These are phyloP conservation scores for Pseudoperonospora humuli DNA, from an alignment of 352 stramenopile genomes.

Conservation along the genomic window DNA sequence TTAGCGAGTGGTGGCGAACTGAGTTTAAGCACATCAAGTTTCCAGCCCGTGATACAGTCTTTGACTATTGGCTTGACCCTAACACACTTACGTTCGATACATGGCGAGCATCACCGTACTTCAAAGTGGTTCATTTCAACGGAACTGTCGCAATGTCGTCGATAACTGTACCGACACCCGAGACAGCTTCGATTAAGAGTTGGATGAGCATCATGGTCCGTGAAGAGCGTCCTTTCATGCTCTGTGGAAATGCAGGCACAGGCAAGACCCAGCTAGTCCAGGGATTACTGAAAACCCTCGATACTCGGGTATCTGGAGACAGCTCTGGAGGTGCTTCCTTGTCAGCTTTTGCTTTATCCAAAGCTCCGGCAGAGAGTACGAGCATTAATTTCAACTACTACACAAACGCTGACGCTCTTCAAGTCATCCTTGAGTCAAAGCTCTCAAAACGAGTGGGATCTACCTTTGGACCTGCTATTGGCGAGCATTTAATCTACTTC, in stretches of 20 bases:
- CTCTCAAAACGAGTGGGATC: slow-evolving; percentile 84
- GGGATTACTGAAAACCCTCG: slow-evolving; percentile 57
- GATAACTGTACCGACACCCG: slow-evolving; percentile 89
- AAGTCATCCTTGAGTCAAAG: slow-evolving; percentile 83
- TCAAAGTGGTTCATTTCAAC: slow-evolving; percentile 75
- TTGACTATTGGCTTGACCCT: slow-evolving; percentile 95
- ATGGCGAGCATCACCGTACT: slow-evolving; percentile 91
- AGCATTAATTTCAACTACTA: slow-evolving; percentile 84
- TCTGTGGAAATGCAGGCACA: slow-evolving; percentile 87
- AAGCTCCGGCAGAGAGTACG: slow-evolving; percentile 44
- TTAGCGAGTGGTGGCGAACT: slow-evolving; percentile 91
- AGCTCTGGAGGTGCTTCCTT: slow-evolving; percentile 4
- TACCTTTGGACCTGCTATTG: slow-evolving; percentile 72
- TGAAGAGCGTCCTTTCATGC: slow-evolving; percentile 89
- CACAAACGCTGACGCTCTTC: slow-evolving; percentile 58
- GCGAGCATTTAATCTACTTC: slow-evolving; percentile 91
- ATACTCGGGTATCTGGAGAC: slow-evolving; percentile 24
- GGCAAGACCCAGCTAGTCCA: slow-evolving; percentile 93
- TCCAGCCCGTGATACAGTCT: slow-evolving; percentile 90
- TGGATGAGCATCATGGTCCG: slow-evolving; percentile 93
- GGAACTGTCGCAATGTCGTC: slow-evolving; percentile 67
- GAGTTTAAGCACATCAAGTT: slow-evolving; percentile 94
- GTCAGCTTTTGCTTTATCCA: slow-evolving; percentile 22
- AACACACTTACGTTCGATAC: slow-evolving; percentile 85
- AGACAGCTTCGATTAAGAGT: slow-evolving; percentile 89